Evolutionary conservation across 768 basidiomycete species (phyloP).

Genomic region (Hysterangium stoloniferum): DNA sequence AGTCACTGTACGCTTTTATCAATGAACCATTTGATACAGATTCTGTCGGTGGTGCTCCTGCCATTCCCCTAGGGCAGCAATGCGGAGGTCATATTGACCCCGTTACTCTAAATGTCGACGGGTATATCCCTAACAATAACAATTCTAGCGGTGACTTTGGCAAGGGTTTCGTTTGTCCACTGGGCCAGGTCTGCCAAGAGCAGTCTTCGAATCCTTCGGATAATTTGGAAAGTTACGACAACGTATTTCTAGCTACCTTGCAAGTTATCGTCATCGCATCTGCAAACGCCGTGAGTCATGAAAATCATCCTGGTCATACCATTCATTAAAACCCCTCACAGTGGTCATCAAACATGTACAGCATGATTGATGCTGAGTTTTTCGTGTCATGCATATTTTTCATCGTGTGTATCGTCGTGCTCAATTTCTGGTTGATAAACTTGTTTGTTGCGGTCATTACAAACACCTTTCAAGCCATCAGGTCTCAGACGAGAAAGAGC

Average conservation of each 20-base stretch:
- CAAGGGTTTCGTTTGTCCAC: constrained; percentile 88
- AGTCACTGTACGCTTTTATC: too few relatives aligned
- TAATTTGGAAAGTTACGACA: constrained; percentile 78
- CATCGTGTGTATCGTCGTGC: constrained; percentile 71
- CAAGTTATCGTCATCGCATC: constrained; percentile 83
- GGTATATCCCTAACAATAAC: constrained; percentile 35
- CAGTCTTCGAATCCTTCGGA: constrained; percentile 58
- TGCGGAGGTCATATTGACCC: constrained; percentile 83
- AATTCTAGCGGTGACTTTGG: constrained; percentile 24
- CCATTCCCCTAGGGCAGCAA: constrained; percentile 37
- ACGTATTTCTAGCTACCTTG: constrained; percentile 69
- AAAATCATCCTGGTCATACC: constrained; percentile 10
- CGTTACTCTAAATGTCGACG: constrained; percentile 34
- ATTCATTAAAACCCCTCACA: constrained; percentile 19
- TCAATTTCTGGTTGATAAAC: constrained; percentile 94
- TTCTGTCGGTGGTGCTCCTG: constrained; percentile 23
- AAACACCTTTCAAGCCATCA: constrained; percentile 83
- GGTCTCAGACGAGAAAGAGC: constrained; percentile 78
- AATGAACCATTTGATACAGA: too few relatives aligned
- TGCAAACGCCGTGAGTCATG: constrained; percentile 56
- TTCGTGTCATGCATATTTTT: constrained; percentile 85
- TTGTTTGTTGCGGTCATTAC: constrained; percentile 94
- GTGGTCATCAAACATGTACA: constrained; percentile 84
- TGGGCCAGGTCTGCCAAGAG: constrained; percentile 81
- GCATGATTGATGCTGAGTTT: constrained; percentile 83